Percentiles rank a stretch among this genome's conserved stretches.
Conservation (phyloP, 768 basidiomycete species). For the Podaxis sp. region DNA sequence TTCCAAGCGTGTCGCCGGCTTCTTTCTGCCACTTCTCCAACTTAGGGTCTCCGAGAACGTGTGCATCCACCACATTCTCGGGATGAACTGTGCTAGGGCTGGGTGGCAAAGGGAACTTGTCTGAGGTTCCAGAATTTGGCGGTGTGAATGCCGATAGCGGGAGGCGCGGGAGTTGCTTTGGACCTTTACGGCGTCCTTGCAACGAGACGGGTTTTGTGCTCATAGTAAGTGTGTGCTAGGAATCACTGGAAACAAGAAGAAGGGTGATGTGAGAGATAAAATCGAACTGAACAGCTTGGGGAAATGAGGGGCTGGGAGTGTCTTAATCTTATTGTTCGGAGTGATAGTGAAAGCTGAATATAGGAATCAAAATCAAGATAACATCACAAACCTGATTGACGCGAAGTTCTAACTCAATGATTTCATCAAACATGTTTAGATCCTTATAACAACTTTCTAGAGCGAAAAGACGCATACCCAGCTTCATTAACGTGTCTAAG, state of each 20-base stretch:
- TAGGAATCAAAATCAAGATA: conserved; percentile 8
- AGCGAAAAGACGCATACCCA: no score
- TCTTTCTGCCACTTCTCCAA: conserved; percentile 54
- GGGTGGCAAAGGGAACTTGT: conserved; percentile 65
- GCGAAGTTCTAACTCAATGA: neutral
- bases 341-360: neutral
- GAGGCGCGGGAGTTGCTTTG: conserved; percentile 67
- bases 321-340: conserved; percentile 1
- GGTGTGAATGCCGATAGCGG: conserved; percentile 77
- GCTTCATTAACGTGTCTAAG: neutral
- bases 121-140: conserved; percentile 65
- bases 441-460: no score
- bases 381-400: conserved; percentile 3
- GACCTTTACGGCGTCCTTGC: conserved; percentile 53
- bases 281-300: conserved; percentile 1
- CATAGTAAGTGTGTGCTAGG: conserved; percentile 16
- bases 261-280: neutral
- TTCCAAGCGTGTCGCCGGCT: conserved; percentile 43
- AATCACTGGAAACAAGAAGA: conserved; percentile 12
- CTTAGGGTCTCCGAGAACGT: conserved; percentile 49
- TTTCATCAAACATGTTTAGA: neutral
- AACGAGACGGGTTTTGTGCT: conserved; percentile 21
- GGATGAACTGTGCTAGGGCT: conserved; percentile 72
- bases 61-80: conserved; percentile 62
- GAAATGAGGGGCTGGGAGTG: neutral